Evolutionary conservation across 306 rosid genomes (phyloP).

Genomic region (Crotalaria pallida): DNA sequence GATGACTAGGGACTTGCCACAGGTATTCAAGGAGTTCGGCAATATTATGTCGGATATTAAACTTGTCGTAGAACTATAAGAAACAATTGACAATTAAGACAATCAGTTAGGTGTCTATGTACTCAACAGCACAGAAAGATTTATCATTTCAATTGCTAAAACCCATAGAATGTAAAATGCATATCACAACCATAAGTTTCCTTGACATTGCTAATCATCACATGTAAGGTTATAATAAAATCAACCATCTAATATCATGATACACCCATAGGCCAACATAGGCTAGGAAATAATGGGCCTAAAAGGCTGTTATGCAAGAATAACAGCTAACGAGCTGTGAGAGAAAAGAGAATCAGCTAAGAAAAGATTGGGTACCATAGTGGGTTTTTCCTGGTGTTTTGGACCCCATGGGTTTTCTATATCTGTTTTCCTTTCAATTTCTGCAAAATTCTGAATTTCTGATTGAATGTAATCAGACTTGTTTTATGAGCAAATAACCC

Average conservation of each 20-base stretch:
- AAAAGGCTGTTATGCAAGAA: too few species aligned
- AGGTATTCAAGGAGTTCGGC: constrained; percentile 98
- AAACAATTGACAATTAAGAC: constrained; percentile 25
- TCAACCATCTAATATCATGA: background rate
- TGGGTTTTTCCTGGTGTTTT: too few species aligned
- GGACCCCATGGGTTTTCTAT: too few species aligned
- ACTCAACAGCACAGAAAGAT: constrained; percentile 18
- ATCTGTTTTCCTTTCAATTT: too few species aligned
- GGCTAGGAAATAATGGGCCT: too few species aligned
- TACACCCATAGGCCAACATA: too few species aligned
- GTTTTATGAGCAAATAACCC: too few species aligned
- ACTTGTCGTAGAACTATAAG: constrained; percentile 94
- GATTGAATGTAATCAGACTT: too few species aligned
- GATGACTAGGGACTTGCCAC: constrained; percentile 99
- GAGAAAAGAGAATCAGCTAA: too few species aligned
- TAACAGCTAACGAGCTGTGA: too few species aligned
- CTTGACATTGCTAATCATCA: background rate
- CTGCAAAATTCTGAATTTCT: too few species aligned
- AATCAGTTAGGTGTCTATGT: constrained; percentile 16
- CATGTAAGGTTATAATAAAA: background rate
- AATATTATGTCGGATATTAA: constrained; percentile 95
- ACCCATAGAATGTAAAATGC: background rate
- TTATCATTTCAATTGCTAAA: constrained; percentile 7
- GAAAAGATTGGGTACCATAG: too few species aligned
- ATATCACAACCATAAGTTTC: background rate